Evolutionary conservation across 164 flowering plant species (phyloP).

Genomic region (Annona squamosa): DNA sequence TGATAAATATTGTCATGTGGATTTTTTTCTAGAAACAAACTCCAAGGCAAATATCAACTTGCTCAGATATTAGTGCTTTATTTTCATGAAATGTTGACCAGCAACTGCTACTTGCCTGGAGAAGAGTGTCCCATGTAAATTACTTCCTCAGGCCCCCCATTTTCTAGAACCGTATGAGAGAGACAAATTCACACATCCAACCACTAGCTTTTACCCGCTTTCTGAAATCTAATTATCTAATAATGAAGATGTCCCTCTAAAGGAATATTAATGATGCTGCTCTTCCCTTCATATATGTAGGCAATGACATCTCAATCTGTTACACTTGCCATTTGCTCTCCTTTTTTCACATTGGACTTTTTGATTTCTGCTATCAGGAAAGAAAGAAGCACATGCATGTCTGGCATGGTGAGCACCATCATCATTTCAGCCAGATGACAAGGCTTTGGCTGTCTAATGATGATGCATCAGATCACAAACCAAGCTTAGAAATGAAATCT

Average conservation of each 20-base stretch:
- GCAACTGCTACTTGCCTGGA: not conserved
- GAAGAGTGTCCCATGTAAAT: not conserved
- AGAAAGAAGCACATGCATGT: constrained; percentile 55
- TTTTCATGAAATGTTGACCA: not conserved
- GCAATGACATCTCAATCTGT: not conserved
- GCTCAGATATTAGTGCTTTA: not conserved
- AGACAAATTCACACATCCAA: not conserved
- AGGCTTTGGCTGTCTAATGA: constrained; percentile 40
- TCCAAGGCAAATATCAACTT: not conserved
- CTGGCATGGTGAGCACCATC: constrained; percentile 75
- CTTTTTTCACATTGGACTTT: not conserved
- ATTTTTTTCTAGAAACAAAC: not conserved
- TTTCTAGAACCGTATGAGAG: not conserved
- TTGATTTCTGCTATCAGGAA: constrained; percentile 36
- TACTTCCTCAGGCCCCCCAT: not conserved
- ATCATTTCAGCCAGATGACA: constrained; percentile 55
- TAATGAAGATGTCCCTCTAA: not conserved
- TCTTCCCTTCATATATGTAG: not conserved
- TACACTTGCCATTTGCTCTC: not conserved
- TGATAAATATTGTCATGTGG: not conserved
- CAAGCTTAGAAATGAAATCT: constrained; percentile 33
- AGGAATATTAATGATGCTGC: not conserved
- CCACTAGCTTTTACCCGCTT: not conserved
- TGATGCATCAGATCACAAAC: constrained; percentile 42
- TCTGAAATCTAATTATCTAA: not conserved